These are phyloP conservation scores for Tephrocybe sp. DNA, from an alignment of 768 basidiomycete species.

Conservation along the genomic window DNA sequence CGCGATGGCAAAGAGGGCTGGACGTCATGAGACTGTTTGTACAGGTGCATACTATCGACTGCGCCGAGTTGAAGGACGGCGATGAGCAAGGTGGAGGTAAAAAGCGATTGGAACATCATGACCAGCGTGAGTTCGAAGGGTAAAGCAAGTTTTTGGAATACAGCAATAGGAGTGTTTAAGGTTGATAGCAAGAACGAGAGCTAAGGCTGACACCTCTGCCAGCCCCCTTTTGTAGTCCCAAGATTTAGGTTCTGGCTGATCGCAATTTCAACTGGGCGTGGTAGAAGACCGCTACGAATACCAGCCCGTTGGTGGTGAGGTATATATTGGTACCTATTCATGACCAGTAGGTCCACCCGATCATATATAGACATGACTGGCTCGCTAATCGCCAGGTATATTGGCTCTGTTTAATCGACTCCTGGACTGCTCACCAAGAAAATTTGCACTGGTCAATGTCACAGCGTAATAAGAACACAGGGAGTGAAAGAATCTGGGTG, in stretches of 20 bases:
- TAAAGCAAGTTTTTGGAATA: constrained; percentile 10
- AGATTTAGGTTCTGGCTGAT: constrained; percentile 10
- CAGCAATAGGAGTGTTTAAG: constrained; percentile 2
- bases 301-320: neutral
- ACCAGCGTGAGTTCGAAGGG: constrained; percentile 27
- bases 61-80: constrained; percentile 20
- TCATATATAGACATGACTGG: too few relatives aligned
- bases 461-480: too few relatives aligned
- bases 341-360: too few relatives aligned
- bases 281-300: neutral
- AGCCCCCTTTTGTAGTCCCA: constrained; percentile 7
- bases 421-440: too few relatives aligned
- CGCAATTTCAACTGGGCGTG: neutral
- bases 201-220: constrained; percentile 15
- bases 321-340: too few relatives aligned
- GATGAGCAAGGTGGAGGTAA: constrained; percentile 22
- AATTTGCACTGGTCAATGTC: too few relatives aligned
- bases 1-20: constrained; percentile 6
- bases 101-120: constrained; percentile 31
- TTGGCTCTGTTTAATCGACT: too few relatives aligned
- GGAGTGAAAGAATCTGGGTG: too few relatives aligned
- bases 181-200: constrained; percentile 12
- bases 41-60: constrained; percentile 27
- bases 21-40: constrained; percentile 22
- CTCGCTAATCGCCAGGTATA: too few relatives aligned